Evolutionary conservation across 768 basidiomycete genomes (phyloP).

Genomic region (Naganishia onofrii): DNA sequence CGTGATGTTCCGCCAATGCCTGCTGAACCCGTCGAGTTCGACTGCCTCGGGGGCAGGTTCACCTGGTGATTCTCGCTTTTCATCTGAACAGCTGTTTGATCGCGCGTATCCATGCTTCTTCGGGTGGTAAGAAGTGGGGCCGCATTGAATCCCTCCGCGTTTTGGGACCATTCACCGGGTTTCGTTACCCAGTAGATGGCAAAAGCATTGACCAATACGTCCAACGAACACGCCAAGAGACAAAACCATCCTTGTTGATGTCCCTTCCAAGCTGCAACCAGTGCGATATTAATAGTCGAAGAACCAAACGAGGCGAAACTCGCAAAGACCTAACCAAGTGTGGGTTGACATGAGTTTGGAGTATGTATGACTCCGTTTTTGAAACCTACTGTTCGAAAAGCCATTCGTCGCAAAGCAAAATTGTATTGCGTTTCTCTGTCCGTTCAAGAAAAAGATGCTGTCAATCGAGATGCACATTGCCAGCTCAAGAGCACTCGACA

Average conservation of each 20-base stretch:
- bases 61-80: neutral
- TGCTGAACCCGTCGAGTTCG: neutral
- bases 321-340: neutral
- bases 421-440: constrained; percentile 16
- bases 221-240: constrained; percentile 17
- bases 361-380: too few relatives aligned
- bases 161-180: constrained; percentile 8
- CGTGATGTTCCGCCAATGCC: neutral
- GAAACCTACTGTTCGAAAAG: constrained; percentile 10
- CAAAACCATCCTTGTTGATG: constrained; percentile 16
- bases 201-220: constrained; percentile 8
- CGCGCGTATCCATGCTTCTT: neutral
- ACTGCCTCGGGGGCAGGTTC: neutral
- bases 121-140: neutral
- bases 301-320: neutral
- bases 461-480: neutral
- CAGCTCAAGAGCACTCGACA: neutral
- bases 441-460: neutral
- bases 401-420: neutral
- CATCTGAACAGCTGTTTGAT: neutral
- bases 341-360: too few relatives aligned
- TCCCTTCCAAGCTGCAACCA: constrained; percentile 8
- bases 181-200: constrained; percentile 19
- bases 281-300: constrained; percentile 11
- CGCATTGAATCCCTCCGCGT: constrained; percentile 15